Evolutionary conservation across 306 rosid genomes (phyloP).

Genomic region (Malus sieversii): DNA sequence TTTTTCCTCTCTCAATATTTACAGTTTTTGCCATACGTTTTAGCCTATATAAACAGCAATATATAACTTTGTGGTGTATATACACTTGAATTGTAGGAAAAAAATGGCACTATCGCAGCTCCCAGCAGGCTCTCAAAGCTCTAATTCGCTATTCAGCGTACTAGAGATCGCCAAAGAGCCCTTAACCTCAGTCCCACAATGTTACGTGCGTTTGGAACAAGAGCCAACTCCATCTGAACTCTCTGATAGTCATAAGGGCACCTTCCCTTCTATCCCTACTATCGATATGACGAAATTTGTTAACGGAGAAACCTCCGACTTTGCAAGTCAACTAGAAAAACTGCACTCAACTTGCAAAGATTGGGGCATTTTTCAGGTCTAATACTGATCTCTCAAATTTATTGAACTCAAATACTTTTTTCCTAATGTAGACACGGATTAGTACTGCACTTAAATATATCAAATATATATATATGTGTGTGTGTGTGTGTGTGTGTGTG

Average conservation of each 20-base stretch:
- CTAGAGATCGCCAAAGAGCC: constrained; percentile 16
- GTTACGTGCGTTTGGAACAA: constrained; percentile 31
- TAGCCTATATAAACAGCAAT: background rate
- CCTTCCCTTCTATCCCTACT: constrained; percentile 31
- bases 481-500: no score
- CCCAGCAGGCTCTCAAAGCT: background rate
- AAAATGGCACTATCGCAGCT: constrained; percentile 11
- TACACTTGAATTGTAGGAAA: background rate
- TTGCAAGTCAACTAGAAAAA: constrained; percentile 26
- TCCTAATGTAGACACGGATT: background rate
- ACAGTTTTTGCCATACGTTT: background rate
- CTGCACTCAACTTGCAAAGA: constrained; percentile 53
- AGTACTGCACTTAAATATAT: background rate
- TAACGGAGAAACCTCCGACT: constrained; percentile 2
- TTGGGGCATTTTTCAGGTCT: constrained; percentile 85
- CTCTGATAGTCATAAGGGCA: constrained; percentile 4
- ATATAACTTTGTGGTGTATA: background rate
- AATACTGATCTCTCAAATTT: background rate
- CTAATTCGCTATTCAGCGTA: constrained; percentile 9
- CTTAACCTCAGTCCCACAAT: constrained; percentile 5
- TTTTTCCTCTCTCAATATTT: background rate
- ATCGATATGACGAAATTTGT: constrained; percentile 38
- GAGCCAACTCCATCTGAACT: constrained; percentile 12
- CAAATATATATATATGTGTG: no score
- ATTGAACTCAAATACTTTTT: background rate